Conservation (phyloP, 495 filamentous ascomycete species). For the Lasiosphaeria miniovina region DNA sequence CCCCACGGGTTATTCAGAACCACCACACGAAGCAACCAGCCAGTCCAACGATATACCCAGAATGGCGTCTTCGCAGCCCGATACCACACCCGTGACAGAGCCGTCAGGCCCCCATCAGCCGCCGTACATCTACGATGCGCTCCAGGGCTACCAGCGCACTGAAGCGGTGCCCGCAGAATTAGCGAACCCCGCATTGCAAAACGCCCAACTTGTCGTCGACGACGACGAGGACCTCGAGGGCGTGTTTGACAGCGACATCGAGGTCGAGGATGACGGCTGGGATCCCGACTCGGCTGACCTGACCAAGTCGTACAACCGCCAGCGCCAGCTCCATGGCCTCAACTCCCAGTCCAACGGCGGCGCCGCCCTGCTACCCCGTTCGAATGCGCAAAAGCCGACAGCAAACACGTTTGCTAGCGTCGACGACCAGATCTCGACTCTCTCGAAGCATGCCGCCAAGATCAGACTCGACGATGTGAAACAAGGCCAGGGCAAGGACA, state of each 20-base stretch:
- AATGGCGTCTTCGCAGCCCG: conserved; percentile 13
- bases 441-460: conserved; percentile 85
- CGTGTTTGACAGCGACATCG: conserved; percentile 28
- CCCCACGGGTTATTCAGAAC: no score
- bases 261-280: conserved; percentile 55
- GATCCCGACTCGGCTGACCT: conserved; percentile 67
- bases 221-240: conserved; percentile 47
- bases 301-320: conserved; percentile 89
- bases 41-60: not conserved
- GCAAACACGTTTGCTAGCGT: conserved; percentile 74
- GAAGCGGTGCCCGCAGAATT: conserved; percentile 25
- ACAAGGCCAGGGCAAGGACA: conserved; percentile 48
- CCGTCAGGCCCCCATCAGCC: conserved; percentile 31
- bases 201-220: conserved; percentile 16
- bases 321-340: conserved; percentile 55
- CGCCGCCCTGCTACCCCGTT: conserved; percentile 60
- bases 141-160: conserved; percentile 29
- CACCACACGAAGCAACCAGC: no score
- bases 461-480: conserved; percentile 74
- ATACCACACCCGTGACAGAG: conserved; percentile 5
- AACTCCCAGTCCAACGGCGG: conserved; percentile 27
- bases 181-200: conserved; percentile 8
- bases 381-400: conserved; percentile 78
- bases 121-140: conserved; percentile 26
- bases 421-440: conserved; percentile 80